These are phyloP conservation scores for Cutaneotrichosporon curvatum DNA, from an alignment of 1,284 basidiomycete species.

Conservation along the genomic window DNA sequence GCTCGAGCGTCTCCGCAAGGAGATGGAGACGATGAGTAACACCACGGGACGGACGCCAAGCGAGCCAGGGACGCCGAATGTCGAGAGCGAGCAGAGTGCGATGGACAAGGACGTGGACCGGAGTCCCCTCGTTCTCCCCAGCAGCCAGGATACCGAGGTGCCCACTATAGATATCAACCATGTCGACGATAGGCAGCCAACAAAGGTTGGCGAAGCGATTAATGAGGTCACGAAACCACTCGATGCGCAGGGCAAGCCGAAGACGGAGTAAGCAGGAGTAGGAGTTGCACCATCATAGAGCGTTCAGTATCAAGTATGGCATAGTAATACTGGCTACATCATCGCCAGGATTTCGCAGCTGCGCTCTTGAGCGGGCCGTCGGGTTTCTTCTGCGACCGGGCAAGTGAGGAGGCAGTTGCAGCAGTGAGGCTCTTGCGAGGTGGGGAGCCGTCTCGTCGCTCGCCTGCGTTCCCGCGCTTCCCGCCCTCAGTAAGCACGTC, in stretches of 20 bases:
- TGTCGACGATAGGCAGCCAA: not conserved
- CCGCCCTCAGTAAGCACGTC: slow-evolving; percentile 1
- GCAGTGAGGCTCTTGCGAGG: slow-evolving; percentile 1
- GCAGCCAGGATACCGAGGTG: slow-evolving; percentile 13
- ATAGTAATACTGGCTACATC: no score
- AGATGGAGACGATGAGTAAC: slow-evolving; percentile 47
- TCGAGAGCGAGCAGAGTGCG: not conserved
- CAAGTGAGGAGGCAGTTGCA: slow-evolving; percentile 5
- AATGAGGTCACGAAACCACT: no score
- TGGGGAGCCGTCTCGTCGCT: not conserved
- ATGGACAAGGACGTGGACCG: slow-evolving; percentile 1
- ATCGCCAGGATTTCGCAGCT: no score
- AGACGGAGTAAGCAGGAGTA: slow-evolving; percentile 4
- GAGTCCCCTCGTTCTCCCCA: slow-evolving; percentile 34
- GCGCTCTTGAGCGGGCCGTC: not conserved
- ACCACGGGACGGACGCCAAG: slow-evolving; percentile 12
- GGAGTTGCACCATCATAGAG: no score
- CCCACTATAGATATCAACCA: slow-evolving; percentile 1
- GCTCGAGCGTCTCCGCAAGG: slow-evolving; percentile 76
- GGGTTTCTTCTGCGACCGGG: slow-evolving; percentile 1
- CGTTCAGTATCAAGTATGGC: no score
- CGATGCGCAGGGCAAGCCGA: slow-evolving; percentile 4
- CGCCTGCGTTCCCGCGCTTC: not conserved
- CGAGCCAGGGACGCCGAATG: slow-evolving; percentile 9
- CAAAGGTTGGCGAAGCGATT: not conserved